Evolutionary conservation across 176 grass and related monocot species (phyloP).

Genomic region (Eleusine coracana): DNA sequence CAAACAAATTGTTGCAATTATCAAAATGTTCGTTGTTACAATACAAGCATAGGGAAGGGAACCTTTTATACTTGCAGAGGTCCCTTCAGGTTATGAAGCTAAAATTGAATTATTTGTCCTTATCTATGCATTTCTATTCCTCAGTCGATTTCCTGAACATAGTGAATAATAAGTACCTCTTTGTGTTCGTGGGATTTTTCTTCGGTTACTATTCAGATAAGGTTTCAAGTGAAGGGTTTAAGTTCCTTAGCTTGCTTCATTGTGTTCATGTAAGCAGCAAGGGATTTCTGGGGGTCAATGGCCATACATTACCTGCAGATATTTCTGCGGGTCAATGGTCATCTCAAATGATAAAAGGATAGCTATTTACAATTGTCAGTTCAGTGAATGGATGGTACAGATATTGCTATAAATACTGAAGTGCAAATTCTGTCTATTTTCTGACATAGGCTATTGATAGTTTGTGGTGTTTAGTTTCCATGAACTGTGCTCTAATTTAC

Average conservation of each 20-base stretch:
- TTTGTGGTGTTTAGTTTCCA: not conserved
- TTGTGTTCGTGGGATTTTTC: not conserved
- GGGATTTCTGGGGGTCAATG: too few species aligned
- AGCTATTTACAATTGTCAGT: too few species aligned
- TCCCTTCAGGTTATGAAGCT: not conserved
- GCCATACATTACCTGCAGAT: too few species aligned
- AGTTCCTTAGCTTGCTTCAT: too few species aligned
- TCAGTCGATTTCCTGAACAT: not conserved
- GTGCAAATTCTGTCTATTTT: not conserved
- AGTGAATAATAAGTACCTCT: not conserved
- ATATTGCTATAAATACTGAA: not conserved
- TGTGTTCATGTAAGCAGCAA: too few species aligned
- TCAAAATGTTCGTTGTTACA: not conserved
- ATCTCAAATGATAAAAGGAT: too few species aligned
- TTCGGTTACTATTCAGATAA: not conserved
- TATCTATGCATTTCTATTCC: not conserved
- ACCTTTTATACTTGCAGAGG: not conserved
- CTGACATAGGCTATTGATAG: not conserved
- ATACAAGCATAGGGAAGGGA: not conserved
- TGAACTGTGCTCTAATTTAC: conserved; percentile 1
- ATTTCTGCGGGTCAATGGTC: too few species aligned
- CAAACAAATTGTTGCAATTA: not conserved
- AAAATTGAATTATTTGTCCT: not conserved
- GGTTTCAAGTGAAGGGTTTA: too few species aligned
- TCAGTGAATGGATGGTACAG: not conserved